Evolutionary conservation across 2,329 filamentous ascomycete species (phyloP), one percentile per base, ranked within the genome.

Genomic region (Hypoxylon sp.): DNA sequence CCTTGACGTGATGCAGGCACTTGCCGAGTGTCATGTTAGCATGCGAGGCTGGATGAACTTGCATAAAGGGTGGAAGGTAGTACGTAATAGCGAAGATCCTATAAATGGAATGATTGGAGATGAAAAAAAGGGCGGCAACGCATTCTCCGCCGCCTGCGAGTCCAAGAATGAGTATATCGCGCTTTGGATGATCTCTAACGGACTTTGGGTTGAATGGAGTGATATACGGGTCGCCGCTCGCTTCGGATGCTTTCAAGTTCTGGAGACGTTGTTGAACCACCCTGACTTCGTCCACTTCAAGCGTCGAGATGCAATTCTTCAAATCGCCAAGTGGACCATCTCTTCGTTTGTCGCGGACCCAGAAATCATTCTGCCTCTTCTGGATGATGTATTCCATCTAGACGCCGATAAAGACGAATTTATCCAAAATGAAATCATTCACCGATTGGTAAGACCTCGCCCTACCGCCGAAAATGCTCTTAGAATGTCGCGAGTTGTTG

Each of bases 1-100:
- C 2, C 35, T 61, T 11, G 65, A 68, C 25, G 51, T 64, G 3
- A n/a, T 68, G 13, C 14, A 64, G n/a, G 37, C 25, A 3, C 65
- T 68, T 8, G 1, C 42, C 2, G 51, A 44, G 22, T 58, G 6
- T 17, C 50, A 44, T 6, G 31, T 54, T 22, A 8, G 33, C 10
- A 6, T 62, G 25, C 25, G 25, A 27, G 25, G 25, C 5, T 3
- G 25, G 25, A 27, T 27, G 25, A 27, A 27, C 25, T 27, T 1
- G 25, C 25, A 3, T 27, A 3, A 27, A 1, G 20, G 2, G 20
- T 20, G 1, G 20, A 20, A 2, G 20, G 20, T 20, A 20, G 20
- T 20, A 20, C 1, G 20, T 20, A 2, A 20, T 2, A 20, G 20
- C 20, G 2, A 20, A 20, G 20, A 20, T 20, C 20, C 20, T 20